Conservation (phyloP, 2,329 filamentous ascomycete species). For the Aspergillus phoenicis region DNA sequence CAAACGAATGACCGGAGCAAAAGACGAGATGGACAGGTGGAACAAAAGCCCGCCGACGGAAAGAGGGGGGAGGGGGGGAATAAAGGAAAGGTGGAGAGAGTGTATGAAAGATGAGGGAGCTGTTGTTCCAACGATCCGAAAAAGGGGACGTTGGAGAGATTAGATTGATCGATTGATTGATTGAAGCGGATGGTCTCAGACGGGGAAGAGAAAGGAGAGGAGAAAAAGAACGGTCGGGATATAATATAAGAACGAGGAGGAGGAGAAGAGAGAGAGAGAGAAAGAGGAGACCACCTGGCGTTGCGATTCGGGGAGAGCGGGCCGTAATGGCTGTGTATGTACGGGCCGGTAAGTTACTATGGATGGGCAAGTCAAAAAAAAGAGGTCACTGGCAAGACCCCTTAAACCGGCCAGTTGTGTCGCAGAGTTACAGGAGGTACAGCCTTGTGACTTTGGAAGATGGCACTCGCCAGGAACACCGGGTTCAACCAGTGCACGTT, state of each 20-base stretch:
- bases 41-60: conserved; percentile 1
- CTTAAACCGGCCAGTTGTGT: not conserved
- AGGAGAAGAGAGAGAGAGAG: not conserved
- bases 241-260: conserved; percentile 4
- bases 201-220: conserved; percentile 3
- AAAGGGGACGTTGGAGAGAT: not conserved
- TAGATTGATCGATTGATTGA: conserved; percentile 4
- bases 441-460: not conserved
- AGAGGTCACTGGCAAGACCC: not conserved
- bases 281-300: conserved; percentile 11
- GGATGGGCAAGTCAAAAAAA: no score
- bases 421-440: not conserved
- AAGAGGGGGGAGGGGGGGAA: no score
- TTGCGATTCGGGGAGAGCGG: conserved; percentile 3
- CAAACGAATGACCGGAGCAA: conserved; percentile 16
- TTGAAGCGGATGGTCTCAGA: not conserved
- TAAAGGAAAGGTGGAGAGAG: not conserved
- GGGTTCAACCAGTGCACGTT: conserved; percentile 12
- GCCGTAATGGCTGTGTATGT: conserved; percentile 9
- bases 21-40: not conserved
- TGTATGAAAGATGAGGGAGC: not conserved
- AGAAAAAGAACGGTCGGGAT: conserved; percentile 3
- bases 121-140: not conserved
- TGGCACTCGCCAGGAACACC: not conserved
- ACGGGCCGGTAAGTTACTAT: not conserved